phyloP scores from a whole-genome alignment of 331 rosid genomes.

The Pyrus hybrid region DNA sequence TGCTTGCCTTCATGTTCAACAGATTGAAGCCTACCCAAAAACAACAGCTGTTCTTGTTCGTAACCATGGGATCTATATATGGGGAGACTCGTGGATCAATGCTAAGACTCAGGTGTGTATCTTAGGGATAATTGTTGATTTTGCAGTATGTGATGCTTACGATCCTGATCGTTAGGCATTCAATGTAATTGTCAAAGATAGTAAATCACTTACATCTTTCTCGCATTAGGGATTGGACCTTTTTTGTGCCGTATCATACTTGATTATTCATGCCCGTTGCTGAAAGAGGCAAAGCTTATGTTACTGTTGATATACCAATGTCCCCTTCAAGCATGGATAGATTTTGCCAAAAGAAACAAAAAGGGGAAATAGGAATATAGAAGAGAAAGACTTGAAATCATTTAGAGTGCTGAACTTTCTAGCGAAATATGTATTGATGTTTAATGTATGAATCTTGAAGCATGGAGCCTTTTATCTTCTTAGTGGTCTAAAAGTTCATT shows the following conservation, averaged over 20 bases:
- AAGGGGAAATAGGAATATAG: background rate
- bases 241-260: background rate
- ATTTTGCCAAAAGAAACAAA: background rate
- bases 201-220: background rate
- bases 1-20: conserved; percentile 12
- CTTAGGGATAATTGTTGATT: background rate
- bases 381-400: background rate
- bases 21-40: conserved; percentile 94
- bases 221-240: background rate
- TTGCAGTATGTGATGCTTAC: background rate
- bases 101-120: conserved; percentile 86
- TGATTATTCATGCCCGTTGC: background rate
- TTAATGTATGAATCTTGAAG: background rate
- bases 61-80: conserved; percentile 84
- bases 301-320: background rate
- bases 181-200: background rate
- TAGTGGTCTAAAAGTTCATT: background rate
- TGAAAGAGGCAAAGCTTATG: background rate
- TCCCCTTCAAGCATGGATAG: background rate
- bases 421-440: background rate
- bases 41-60: conserved; percentile 98
- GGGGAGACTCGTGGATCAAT: conserved; percentile 97
- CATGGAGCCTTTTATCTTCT: background rate
- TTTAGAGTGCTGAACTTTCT: background rate
- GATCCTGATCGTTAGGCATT: background rate